Evolutionary conservation across 805 yeast genomes (phyloP).

Genomic region (Pichia nakasei): DNA sequence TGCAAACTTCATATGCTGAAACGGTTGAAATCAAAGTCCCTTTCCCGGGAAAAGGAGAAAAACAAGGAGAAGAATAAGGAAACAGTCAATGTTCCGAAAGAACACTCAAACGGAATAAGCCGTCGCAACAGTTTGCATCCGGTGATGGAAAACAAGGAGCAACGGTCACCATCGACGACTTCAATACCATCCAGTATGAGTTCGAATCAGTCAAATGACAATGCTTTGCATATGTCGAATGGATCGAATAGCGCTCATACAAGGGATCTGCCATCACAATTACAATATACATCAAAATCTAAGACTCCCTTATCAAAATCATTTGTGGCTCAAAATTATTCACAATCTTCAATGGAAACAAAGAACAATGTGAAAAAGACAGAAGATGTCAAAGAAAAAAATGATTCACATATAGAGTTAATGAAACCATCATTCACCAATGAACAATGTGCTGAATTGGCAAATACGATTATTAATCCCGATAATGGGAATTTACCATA

Average conservation of each 20-base stretch:
- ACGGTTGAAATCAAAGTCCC: conserved; percentile 1
- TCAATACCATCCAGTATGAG: no score
- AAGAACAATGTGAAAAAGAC: background rate
- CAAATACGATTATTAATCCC: conserved; percentile 15
- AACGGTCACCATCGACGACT: no score
- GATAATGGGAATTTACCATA: conserved; percentile 31
- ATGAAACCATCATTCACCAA: background rate
- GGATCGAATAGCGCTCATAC: background rate
- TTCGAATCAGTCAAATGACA: no score
- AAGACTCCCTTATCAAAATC: background rate
- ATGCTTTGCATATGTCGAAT: background rate
- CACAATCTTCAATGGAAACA: background rate
- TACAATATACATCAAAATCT: background rate
- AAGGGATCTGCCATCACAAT: background rate
- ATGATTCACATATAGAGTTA: background rate
- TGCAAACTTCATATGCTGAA: background rate
- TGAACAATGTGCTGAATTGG: conserved; percentile 7
- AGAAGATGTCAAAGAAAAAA: background rate
- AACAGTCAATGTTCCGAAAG: background rate
- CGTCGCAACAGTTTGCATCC: no score
- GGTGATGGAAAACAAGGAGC: no score
- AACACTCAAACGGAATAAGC: no score
- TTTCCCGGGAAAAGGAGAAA: background rate
- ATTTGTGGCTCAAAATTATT: background rate
- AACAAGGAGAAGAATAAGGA: no score